phyloP scores from a whole-genome alignment of 2,329 filamentous ascomycete genomes.

The Aspergillus sp. region DNA sequence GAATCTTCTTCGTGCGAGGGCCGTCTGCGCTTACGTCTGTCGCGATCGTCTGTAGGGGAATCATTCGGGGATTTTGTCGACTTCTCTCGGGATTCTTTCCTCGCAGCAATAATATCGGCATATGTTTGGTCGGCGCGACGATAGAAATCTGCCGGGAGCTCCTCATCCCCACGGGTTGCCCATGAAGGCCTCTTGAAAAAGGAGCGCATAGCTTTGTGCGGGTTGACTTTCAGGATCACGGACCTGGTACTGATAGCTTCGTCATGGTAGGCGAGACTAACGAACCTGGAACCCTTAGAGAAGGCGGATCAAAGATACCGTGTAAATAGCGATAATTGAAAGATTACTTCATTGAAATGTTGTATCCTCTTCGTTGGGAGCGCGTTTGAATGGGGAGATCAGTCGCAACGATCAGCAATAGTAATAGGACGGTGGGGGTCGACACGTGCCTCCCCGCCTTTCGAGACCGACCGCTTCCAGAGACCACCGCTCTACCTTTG shows the following conservation, averaged over 20 bases:
- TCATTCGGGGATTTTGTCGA: conserved; percentile 8
- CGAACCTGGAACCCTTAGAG: too few relatives aligned
- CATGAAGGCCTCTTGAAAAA: conserved; percentile 57
- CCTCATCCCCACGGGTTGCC: conserved; percentile 40
- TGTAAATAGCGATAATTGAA: background rate
- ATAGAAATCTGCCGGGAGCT: conserved; percentile 45
- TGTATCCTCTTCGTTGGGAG: too few relatives aligned
- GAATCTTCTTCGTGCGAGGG: conserved; percentile 16
- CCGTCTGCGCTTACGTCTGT: conserved; percentile 22
- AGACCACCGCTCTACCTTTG: too few relatives aligned
- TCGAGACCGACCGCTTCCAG: too few relatives aligned
- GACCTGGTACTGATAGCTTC: background rate
- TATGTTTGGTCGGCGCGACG: conserved; percentile 48
- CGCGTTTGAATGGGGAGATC: too few relatives aligned
- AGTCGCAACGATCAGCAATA: too few relatives aligned
- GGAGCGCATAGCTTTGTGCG: conserved; percentile 34
- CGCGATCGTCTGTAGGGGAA: conserved; percentile 9
- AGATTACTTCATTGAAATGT: too few relatives aligned
- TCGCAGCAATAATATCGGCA: conserved; percentile 43
- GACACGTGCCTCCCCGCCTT: too few relatives aligned
- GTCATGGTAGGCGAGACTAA: background rate
- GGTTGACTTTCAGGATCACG: background rate
- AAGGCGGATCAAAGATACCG: background rate
- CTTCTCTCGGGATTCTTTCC: conserved; percentile 34
- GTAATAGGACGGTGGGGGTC: too few relatives aligned